Conservation (phyloP, 164 flowering plant genomes). For the Taxillus chinensis region DNA sequence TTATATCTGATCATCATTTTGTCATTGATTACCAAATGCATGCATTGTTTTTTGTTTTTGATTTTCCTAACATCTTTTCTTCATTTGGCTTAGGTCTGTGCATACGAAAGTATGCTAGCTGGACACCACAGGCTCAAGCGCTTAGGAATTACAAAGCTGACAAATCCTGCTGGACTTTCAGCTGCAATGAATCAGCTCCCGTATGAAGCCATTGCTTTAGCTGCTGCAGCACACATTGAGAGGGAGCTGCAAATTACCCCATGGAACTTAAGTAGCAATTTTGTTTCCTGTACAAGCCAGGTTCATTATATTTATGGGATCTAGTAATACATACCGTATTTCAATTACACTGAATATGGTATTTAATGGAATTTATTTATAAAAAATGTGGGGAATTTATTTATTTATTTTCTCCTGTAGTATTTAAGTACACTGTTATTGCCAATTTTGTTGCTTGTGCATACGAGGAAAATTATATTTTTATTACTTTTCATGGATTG, state of each 20-base stretch:
- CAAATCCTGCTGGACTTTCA: slow-evolving; percentile 58
- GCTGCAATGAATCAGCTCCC: slow-evolving; percentile 96
- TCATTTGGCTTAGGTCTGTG: slow-evolving; percentile 54
- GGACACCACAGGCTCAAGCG: slow-evolving; percentile 80
- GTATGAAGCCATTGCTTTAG: slow-evolving; percentile 88
- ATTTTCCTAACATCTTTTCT: slow-evolving; percentile 2
- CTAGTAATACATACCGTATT: neutral
- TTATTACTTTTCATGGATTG: too few relatives aligned
- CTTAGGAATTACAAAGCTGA: slow-evolving; percentile 69
- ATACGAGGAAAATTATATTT: too few relatives aligned
- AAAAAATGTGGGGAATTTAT: too few relatives aligned
- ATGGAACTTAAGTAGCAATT: slow-evolving; percentile 92
- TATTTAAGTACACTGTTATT: too few relatives aligned
- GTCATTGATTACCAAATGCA: neutral
- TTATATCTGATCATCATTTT: slow-evolving; percentile 2
- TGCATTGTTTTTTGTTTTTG: neutral
- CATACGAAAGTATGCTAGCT: slow-evolving; percentile 95
- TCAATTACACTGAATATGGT: neutral
- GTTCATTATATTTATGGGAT: slow-evolving; percentile 22
- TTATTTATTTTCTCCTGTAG: too few relatives aligned
- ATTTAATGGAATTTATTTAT: too few relatives aligned
- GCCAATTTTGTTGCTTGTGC: too few relatives aligned
- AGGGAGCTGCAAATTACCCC: slow-evolving; percentile 94
- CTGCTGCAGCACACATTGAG: slow-evolving; percentile 98
- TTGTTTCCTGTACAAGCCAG: slow-evolving; percentile 84